phyloP scores from a whole-genome alignment of 345 rosid species.

The Passiflora organensis region DNA sequence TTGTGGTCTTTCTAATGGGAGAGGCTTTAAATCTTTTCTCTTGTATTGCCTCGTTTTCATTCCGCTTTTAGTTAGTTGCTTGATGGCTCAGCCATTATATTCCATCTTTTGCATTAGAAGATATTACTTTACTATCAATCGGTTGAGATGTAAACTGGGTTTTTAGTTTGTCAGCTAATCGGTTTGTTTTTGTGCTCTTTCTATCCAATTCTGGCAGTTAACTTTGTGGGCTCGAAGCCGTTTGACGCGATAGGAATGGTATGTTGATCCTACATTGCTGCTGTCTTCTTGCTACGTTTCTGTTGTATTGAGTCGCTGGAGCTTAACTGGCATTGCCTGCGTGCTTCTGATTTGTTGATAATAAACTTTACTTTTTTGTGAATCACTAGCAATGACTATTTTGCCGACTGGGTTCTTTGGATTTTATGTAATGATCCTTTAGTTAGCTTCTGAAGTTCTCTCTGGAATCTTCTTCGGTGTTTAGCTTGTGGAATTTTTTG shows the following conservation, averaged over 20 bases:
- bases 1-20: no score
- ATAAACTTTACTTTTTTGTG: no score
- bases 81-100: background rate
- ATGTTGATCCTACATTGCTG: background rate
- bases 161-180: background rate
- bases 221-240: background rate
- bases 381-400: no score
- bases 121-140: background rate
- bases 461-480: no score
- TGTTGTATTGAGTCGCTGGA: background rate
- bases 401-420: no score
- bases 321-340: background rate
- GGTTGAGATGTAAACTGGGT: constrained; percentile 7
- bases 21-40: background rate
- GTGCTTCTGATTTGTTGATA: no score
- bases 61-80: background rate
- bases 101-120: background rate
- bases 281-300: constrained; percentile 2
- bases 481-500: background rate
- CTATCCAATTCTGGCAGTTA: background rate
- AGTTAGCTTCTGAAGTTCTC: no score
- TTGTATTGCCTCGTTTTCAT: background rate
- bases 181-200: background rate
- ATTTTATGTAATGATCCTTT: no score
- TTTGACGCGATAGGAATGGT: constrained; percentile 6